These are phyloP conservation scores for Hondaea fermentalgiana DNA, from an alignment of 108 stramenopile genomes.

Conservation along the genomic window DNA sequence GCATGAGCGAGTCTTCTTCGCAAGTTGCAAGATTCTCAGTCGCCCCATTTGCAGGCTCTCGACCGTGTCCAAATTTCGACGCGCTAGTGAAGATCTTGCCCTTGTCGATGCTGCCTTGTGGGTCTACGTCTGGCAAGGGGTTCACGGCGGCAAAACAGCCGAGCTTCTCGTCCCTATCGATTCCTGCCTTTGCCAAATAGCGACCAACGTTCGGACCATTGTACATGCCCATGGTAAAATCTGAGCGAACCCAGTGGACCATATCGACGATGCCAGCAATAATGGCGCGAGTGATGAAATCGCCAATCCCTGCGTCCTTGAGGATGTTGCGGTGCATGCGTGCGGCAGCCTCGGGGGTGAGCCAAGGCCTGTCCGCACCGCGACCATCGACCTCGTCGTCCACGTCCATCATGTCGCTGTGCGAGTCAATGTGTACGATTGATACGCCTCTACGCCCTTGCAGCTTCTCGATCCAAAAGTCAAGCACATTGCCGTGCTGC, in stretches of 20 bases:
- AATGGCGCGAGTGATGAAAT: constrained; percentile 2
- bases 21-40: background rate
- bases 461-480: background rate
- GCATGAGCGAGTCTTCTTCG: background rate
- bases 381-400: background rate
- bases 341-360: background rate
- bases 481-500: background rate
- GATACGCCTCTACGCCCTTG: background rate
- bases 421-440: background rate
- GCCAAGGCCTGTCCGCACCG: too few species aligned
- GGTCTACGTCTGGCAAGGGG: background rate
- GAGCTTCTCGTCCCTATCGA: background rate
- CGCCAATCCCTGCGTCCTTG: background rate
- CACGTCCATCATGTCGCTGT: constrained; percentile 12
- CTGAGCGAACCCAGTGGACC: background rate
- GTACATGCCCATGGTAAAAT: background rate
- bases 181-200: background rate
- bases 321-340: background rate
- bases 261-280: background rate
- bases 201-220: background rate
- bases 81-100: background rate
- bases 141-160: background rate
- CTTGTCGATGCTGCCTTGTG: background rate
- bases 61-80: too few species aligned
- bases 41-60: background rate